Conservation (phyloP, 2,329 filamentous ascomycete genomes). For the Alternaria burnsii region DNA sequence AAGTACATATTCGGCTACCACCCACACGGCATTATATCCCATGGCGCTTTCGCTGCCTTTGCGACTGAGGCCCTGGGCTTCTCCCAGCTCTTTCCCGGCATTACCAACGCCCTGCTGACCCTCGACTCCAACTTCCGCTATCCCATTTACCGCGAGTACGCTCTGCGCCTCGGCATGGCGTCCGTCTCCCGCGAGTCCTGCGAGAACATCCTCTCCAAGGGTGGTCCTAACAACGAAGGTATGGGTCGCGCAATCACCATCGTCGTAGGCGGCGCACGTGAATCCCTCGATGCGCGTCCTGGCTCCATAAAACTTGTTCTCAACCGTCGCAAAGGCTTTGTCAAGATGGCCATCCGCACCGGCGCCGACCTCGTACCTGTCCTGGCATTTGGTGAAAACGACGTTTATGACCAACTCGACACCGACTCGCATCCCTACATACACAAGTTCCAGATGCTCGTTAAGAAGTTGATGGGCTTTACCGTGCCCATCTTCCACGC, state of each 20-base stretch:
- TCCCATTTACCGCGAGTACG: slow-evolving; percentile 92
- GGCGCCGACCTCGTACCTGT: slow-evolving; percentile 96
- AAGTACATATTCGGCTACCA: slow-evolving; percentile 99
- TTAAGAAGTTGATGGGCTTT: slow-evolving; percentile 89
- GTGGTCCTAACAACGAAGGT: slow-evolving; percentile 78
- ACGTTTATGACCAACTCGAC: slow-evolving; percentile 90
- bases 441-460: slow-evolving; percentile 80
- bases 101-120: slow-evolving; percentile 91
- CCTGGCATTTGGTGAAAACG: slow-evolving; percentile 92
- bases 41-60: slow-evolving; percentile 94
- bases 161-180: slow-evolving; percentile 84
- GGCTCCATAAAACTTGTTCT: slow-evolving; percentile 80
- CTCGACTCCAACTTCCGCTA: slow-evolving; percentile 96
- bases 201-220: slow-evolving; percentile 83
- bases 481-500: slow-evolving; percentile 92
- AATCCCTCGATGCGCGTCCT: slow-evolving; percentile 88
- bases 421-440: slow-evolving; percentile 79
- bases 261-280: slow-evolving; percentile 89
- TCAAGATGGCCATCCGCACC: slow-evolving; percentile 89
- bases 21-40: slow-evolving; percentile 95
- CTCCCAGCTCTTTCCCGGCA: slow-evolving; percentile 86
- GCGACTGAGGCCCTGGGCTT: slow-evolving; percentile 91
- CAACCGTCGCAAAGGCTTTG: slow-evolving; percentile 85
- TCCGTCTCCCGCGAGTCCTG: slow-evolving; percentile 93
- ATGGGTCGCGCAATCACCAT: slow-evolving; percentile 98